A percentile compares a stretch with the other conserved stretches of the same genome.
Evolutionary conservation across 495 filamentous ascomycete genomes (phyloP).

Genomic region (Xylaria castorea): DNA sequence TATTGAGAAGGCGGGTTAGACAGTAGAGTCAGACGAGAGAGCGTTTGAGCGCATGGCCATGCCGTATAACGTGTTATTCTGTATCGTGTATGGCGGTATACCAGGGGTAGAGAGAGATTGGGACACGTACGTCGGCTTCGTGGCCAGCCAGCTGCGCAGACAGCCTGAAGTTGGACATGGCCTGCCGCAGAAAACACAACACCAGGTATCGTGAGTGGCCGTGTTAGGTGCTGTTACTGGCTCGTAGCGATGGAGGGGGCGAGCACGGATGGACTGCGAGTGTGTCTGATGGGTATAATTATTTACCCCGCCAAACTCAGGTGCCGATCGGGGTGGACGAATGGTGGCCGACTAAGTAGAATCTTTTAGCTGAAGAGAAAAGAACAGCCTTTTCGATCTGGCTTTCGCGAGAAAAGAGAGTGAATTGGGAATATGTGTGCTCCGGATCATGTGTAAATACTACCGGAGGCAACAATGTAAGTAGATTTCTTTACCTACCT

Average conservation of each 20-base stretch:
- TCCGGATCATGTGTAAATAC: not conserved
- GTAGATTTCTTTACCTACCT: not conserved
- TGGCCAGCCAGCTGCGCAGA: slow-evolving; percentile 82
- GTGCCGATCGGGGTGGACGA: slow-evolving; percentile 6
- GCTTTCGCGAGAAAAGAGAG: not conserved
- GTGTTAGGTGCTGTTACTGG: not conserved
- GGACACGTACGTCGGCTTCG: slow-evolving; percentile 76
- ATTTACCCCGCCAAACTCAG: slow-evolving; percentile 16
- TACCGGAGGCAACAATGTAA: not conserved
- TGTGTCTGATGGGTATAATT: not conserved
- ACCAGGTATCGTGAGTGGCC: not conserved
- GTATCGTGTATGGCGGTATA: not conserved
- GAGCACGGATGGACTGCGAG: not conserved
- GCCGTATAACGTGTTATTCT: not conserved
- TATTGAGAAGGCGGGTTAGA: slow-evolving; percentile 46
- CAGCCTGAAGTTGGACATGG: slow-evolving; percentile 73
- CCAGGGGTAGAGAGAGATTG: not conserved
- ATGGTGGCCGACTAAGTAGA: not conserved
- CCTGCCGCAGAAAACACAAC: slow-evolving; percentile 6
- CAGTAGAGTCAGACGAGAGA: slow-evolving; percentile 20
- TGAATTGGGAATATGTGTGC: not conserved
- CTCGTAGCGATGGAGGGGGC: not conserved
- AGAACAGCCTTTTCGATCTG: not conserved
- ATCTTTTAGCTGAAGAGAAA: not conserved
- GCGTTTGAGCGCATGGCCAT: slow-evolving; percentile 1